These are phyloP conservation scores for Tanacetum coccineum DNA, from an alignment of 129 eudicot genomes.

Conservation along the genomic window DNA sequence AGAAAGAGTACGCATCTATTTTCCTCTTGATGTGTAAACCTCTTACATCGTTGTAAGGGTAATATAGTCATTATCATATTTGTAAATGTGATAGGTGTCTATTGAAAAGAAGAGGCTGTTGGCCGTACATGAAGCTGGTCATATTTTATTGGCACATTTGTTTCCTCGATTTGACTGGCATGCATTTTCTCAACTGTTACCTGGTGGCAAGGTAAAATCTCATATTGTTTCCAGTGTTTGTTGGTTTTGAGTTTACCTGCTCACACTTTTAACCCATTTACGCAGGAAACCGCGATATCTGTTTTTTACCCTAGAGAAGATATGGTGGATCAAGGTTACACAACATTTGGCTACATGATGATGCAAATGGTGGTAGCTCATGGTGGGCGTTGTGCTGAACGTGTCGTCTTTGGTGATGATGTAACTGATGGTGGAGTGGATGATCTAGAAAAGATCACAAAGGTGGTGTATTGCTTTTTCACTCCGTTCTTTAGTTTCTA, in stretches of 20 bases:
- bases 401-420: slow-evolving; percentile 80
- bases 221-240: neutral
- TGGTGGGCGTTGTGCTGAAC: slow-evolving; percentile 99
- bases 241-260: slow-evolving; percentile 1
- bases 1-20: slow-evolving; percentile 57
- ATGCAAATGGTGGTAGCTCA: slow-evolving; percentile 99
- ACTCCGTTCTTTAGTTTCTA: neutral
- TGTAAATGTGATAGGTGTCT: slow-evolving; percentile 48
- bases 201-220: slow-evolving; percentile 83
- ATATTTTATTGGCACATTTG: slow-evolving; percentile 83
- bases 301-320: slow-evolving; percentile 96
- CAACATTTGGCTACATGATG: slow-evolving; percentile 90
- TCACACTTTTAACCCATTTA: slow-evolving; percentile 12
- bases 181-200: slow-evolving; percentile 95
- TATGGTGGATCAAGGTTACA: slow-evolving; percentile 72
- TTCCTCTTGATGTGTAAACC: slow-evolving; percentile 6
- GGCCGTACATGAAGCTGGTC: slow-evolving; percentile 99
- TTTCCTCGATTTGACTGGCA: slow-evolving; percentile 96
- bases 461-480: slow-evolving; percentile 39
- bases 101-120: slow-evolving; percentile 72
- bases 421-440: slow-evolving; percentile 87
- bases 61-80: slow-evolving; percentile 14
- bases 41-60: slow-evolving; percentile 14
- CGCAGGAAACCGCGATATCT: slow-evolving; percentile 93
- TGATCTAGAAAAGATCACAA: slow-evolving; percentile 85